Evolutionary conservation across 192 early-diverging fungal species (phyloP), one percentile per base, ranked within the genome.

Genomic region (Backusella liffmaniae): DNA sequence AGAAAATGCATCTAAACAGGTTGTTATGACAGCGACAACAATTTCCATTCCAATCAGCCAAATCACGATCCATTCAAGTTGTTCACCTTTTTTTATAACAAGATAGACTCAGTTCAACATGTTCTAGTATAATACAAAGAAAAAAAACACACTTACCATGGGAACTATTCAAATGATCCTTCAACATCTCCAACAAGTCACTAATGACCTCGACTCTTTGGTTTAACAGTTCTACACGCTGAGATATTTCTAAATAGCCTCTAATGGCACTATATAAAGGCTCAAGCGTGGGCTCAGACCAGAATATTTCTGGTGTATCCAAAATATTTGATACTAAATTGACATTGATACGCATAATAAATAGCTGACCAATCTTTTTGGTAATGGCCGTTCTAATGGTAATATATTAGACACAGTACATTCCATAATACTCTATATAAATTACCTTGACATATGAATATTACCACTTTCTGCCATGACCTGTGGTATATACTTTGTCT

Each of bases 31-130:
- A 16, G 90, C 93, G 72, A 94, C 90, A 12, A 92, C 75, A 74
- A 94, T 94, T 73, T 93, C 92, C 75, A 94, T 88, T 75, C 83
- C 93, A 85, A 98, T 98, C 46, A 98, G 86, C 65, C 94, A 90
- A 77, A 98, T 98, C 2, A 98, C 94, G 72, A 98, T 98, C 93
- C 95, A 95, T 76, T 97, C 96, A 23, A 97, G 86, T 71, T 95
- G 92, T 78, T 97, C 96, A 68, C 91, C 84, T 85, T 65, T 13
- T 13, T n/a, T 44, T 29, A 30, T 68, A 37, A 32, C 32, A 32
- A 32, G 32, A 56, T 21, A 23, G 21, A 9, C 9, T 56, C n/a
- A 56, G n/a, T 21, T 21, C 5, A 21, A 21, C 21, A n/a, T 9
- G 2, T 8, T 56, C 4, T 23, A 56, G n/a, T 2, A 21, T 21